These are phyloP conservation scores for Takashimella tepidaria DNA, from an alignment of 1,284 basidiomycete species.

Conservation along the genomic window DNA sequence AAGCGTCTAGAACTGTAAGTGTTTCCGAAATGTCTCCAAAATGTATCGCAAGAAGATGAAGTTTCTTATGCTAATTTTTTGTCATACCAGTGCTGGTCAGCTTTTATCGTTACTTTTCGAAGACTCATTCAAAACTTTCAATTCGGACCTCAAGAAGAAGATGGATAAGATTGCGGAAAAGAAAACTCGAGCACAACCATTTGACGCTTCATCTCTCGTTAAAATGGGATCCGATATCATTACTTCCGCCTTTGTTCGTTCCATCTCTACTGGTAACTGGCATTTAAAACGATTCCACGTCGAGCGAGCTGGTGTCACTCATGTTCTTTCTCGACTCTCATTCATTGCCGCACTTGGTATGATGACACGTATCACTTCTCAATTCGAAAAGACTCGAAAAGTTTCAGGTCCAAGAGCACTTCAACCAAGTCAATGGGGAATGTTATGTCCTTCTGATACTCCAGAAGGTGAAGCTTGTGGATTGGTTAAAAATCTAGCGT, in stretches of 20 bases:
- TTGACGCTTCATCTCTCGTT: conserved; percentile 75
- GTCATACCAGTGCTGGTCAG: conserved; percentile 91
- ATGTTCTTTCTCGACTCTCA: conserved; percentile 88
- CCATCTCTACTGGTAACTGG: conserved; percentile 99
- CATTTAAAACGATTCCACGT: conserved; percentile 99
- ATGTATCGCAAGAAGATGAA: background rate
- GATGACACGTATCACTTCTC: conserved; percentile 99
- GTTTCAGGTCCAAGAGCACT: conserved; percentile 96
- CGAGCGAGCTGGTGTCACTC: conserved; percentile 98
- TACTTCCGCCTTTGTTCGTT: conserved; percentile 92
- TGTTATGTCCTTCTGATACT: conserved; percentile 97
- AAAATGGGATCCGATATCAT: conserved; percentile 65
- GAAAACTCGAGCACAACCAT: conserved; percentile 88
- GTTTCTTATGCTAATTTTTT: conserved; percentile 2
- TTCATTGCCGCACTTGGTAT: conserved; percentile 98
- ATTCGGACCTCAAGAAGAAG: conserved; percentile 87
- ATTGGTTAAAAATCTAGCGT: conserved; percentile 94
- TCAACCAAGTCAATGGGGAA: conserved; percentile 99
- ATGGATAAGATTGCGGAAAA: conserved; percentile 99
- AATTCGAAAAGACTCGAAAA: conserved; percentile 99
- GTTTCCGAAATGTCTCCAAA: conserved; percentile 3
- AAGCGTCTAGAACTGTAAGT: conserved; percentile 93
- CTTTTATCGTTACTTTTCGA: conserved; percentile 93
- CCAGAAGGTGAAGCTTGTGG: conserved; percentile 99
- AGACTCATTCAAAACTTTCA: conserved; percentile 99